A percentile compares a stretch with the other conserved stretches of the same genome.
phyloP scores from a whole-genome alignment of 345 rosid species.

The Populus alba region DNA sequence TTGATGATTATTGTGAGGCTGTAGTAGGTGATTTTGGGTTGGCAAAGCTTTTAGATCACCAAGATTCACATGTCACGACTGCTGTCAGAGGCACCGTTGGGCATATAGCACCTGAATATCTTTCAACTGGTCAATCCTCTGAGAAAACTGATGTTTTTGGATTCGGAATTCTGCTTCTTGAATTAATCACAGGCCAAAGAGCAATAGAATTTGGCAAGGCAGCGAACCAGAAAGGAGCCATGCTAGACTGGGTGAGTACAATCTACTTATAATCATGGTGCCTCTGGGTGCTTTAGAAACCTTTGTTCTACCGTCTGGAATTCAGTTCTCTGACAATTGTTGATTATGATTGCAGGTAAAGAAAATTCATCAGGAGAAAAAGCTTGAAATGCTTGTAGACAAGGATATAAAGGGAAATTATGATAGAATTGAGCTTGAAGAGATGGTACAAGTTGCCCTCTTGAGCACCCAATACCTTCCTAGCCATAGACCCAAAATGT shows the following conservation, averaged over 20 bases:
- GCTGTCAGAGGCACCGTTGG: constrained; percentile 98
- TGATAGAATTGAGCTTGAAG: constrained; percentile 89
- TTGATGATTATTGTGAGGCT: constrained; percentile 88
- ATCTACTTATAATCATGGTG: neutral
- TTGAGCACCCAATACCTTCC: constrained; percentile 90
- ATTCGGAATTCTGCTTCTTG: constrained; percentile 91
- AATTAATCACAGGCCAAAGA: constrained; percentile 88
- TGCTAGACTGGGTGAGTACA: constrained; percentile 82
- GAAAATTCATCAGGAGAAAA: constrained; percentile 90
- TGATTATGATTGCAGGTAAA: constrained; percentile 47
- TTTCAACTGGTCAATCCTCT: constrained; percentile 95
- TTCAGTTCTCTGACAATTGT: neutral
- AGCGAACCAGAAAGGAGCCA: constrained; percentile 92
- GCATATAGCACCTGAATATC: constrained; percentile 96
- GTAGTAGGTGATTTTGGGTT: constrained; percentile 97
- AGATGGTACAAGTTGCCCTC: constrained; percentile 88
- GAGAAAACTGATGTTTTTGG: constrained; percentile 98
- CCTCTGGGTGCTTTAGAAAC: neutral
- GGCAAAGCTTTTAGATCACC: constrained; percentile 92
- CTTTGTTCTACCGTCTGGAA: neutral
- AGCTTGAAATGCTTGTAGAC: constrained; percentile 80
- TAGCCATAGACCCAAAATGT: constrained; percentile 88
- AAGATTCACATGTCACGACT: constrained; percentile 94
- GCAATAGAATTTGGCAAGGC: constrained; percentile 90
- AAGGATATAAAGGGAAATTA: constrained; percentile 75